These are phyloP conservation scores for Pestalotiopsis sp. DNA, from an alignment of 2,329 filamentous ascomycete genomes.

Conservation along the genomic window DNA sequence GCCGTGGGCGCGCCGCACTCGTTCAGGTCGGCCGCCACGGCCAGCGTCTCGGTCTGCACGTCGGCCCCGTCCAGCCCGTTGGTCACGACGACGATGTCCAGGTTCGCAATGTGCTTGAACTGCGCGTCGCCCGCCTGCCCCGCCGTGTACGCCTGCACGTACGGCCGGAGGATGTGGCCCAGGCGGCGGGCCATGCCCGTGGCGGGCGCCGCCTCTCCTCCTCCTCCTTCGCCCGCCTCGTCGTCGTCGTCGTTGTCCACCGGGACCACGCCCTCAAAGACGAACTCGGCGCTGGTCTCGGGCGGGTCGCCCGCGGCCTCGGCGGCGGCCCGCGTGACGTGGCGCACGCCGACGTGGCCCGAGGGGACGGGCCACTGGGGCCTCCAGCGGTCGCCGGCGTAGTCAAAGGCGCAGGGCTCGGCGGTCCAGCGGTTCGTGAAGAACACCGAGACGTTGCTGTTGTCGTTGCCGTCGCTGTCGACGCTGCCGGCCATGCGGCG, in stretches of 20 bases:
- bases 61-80: slow-evolving; percentile 84
- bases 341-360: not conserved
- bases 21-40: slow-evolving; percentile 71
- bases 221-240: too few relatives aligned
- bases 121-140: slow-evolving; percentile 35
- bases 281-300: not conserved
- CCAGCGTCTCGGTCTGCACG: slow-evolving; percentile 69
- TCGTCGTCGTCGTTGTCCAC: not conserved
- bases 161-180: slow-evolving; percentile 71
- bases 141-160: slow-evolving; percentile 60
- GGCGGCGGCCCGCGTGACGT: not conserved
- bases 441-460: not conserved
- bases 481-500: too few relatives aligned
- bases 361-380: slow-evolving; percentile 4
- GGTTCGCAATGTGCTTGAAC: slow-evolving; percentile 67
- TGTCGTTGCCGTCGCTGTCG: too few relatives aligned
- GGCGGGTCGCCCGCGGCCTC: not conserved
- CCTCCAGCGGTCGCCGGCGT: not conserved
- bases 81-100: slow-evolving; percentile 88
- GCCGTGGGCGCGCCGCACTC: slow-evolving; percentile 69
- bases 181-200: slow-evolving; percentile 69
- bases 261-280: not conserved
- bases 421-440: slow-evolving; percentile 4
- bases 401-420: not conserved
- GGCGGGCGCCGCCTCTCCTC: not conserved